Conservation (phyloP, 139 green algal genomes). For the Micromonas pusilla region DNA sequence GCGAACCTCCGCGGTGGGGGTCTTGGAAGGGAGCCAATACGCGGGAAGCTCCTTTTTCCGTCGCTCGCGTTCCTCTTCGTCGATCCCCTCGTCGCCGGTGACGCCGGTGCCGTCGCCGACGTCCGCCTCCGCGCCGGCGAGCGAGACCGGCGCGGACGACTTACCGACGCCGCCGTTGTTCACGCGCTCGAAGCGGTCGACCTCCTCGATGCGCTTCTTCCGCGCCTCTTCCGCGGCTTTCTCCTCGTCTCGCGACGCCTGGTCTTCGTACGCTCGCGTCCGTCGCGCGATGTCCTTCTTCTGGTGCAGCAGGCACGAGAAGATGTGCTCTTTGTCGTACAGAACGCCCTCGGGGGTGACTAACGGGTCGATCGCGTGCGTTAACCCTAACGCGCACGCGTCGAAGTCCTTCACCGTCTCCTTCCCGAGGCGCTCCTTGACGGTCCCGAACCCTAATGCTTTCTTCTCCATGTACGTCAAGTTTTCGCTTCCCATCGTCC, state of each 20-base stretch:
- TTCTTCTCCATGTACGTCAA: conserved; percentile 73
- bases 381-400: conserved; percentile 14
- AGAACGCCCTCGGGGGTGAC: conserved; percentile 68
- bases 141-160: conserved; percentile 40
- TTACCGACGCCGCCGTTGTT: conserved; percentile 37
- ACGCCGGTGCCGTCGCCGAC: too few species aligned
- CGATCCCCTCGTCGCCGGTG: background rate
- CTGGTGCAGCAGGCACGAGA: conserved; percentile 75
- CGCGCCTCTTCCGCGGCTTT: conserved; percentile 67
- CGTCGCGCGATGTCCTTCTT: conserved; percentile 41
- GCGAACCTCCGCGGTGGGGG: conserved; percentile 39
- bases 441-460: conserved; percentile 75
- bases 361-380: conserved; percentile 66
- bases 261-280: background rate
- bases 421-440: conserved; percentile 81
- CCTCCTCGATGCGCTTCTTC: conserved; percentile 47
- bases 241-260: conserved; percentile 62
- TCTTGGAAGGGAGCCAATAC: conserved; percentile 71
- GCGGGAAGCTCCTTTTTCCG: conserved; percentile 62
- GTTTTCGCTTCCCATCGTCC: conserved; percentile 71
- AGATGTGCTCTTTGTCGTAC: conserved; percentile 75
- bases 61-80: conserved; percentile 51
- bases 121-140: background rate
- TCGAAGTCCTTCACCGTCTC: conserved; percentile 42
- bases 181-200: background rate